These are phyloP conservation scores for Magnusiomyces clavatus DNA, from an alignment of 1,139 yeast species.

Conservation along the genomic window DNA sequence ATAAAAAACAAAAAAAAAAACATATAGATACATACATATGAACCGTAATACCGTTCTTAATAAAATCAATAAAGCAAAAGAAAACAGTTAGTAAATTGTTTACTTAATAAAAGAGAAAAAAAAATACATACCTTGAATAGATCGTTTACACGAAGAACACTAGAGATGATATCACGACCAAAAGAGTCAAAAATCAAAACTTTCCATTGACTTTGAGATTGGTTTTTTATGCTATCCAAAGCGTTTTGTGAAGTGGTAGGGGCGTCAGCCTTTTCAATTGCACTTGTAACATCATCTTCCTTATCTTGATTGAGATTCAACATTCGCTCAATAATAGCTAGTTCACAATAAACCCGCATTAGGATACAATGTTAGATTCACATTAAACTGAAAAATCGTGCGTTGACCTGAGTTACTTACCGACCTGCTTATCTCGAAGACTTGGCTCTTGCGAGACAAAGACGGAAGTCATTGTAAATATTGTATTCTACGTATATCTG, in stretches of 20 bases:
- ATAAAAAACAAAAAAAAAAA: too few relatives aligned
- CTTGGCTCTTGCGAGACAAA: conserved; percentile 19
- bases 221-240: conserved; percentile 9
- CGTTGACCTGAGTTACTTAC: conserved; percentile 21
- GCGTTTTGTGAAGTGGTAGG: conserved; percentile 11
- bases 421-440: conserved; percentile 37
- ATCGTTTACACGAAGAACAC: conserved; percentile 86
- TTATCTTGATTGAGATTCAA: conserved; percentile 58
- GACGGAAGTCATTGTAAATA: background rate
- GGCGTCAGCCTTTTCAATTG: conserved; percentile 31
- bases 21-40: conserved; percentile 42
- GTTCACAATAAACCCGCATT: too few relatives aligned
- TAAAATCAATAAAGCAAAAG: conserved; percentile 58
- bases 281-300: conserved; percentile 6
- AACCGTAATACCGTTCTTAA: conserved; percentile 83
- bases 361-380: conserved; percentile 12
- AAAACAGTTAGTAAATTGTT: conserved; percentile 79
- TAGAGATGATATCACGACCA: conserved; percentile 79
- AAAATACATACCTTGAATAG: conserved; percentile 48
- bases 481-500: too few relatives aligned
- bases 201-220: conserved; percentile 77
- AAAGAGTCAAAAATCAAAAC: conserved; percentile 77
- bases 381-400: background rate
- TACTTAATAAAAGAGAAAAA: conserved; percentile 72
- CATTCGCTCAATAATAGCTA: conserved; percentile 67